Conservation (phyloP, 148 eudicot species). For the Silene latifolia region DNA sequence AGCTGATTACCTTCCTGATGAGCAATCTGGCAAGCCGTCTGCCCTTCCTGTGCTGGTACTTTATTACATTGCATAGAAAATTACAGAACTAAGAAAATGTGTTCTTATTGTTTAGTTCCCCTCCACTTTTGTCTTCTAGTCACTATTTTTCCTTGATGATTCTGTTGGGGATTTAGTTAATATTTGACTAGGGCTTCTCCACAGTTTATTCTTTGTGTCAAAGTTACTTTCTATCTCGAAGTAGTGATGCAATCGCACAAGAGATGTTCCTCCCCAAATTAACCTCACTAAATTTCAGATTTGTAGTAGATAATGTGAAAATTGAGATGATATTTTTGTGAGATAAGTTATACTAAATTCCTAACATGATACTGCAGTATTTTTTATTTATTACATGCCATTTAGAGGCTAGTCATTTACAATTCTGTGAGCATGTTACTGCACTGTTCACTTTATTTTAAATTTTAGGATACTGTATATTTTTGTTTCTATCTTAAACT, state of each 20-base stretch:
- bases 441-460: background rate
- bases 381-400: too few species aligned
- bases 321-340: too few species aligned
- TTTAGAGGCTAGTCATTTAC: background rate
- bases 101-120: background rate
- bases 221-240: background rate
- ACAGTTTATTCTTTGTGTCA: too few species aligned
- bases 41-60: slow-evolving; percentile 75
- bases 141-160: background rate
- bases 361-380: too few species aligned
- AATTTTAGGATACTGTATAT: background rate
- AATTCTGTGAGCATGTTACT: background rate
- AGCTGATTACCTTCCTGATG: slow-evolving; percentile 86
- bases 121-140: background rate
- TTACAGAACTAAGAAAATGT: background rate
- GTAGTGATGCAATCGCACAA: background rate
- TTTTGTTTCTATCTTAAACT: background rate
- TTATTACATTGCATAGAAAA: slow-evolving; percentile 13
- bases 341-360: too few species aligned
- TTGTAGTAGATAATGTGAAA: background rate
- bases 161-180: background rate
- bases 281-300: too few species aligned
- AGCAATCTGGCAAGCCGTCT: slow-evolving; percentile 86
- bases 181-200: too few species aligned
- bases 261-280: background rate